phyloP scores from a whole-genome alignment of 495 filamentous ascomycete genomes.

The Cercophora sp. region DNA sequence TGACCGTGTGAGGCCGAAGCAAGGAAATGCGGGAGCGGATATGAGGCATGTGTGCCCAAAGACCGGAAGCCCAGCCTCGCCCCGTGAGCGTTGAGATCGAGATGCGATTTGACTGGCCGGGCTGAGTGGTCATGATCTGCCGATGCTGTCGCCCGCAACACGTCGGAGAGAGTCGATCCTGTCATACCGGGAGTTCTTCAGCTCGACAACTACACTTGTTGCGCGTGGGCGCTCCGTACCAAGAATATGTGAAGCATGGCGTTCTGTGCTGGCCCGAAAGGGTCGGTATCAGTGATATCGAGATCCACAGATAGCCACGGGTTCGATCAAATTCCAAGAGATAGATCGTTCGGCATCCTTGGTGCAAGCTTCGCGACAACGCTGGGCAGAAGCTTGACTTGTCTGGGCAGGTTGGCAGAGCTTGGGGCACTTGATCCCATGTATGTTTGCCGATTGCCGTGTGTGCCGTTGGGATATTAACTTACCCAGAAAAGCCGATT shows the following conservation, averaged over 20 bases:
- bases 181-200: neutral
- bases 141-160: constrained; percentile 15
- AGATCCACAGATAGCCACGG: too few relatives aligned
- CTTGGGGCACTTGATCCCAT: neutral
- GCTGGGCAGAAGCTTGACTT: constrained; percentile 5
- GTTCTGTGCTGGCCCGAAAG: too few relatives aligned
- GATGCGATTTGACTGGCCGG: neutral
- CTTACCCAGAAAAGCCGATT: constrained; percentile 18
- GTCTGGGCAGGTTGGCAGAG: constrained; percentile 18
- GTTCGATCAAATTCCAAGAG: neutral
- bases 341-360: neutral
- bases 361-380: constrained; percentile 2
- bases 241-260: too few relatives aligned
- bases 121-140: constrained; percentile 20
- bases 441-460: constrained; percentile 29
- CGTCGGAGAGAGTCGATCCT: neutral
- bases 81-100: neutral
- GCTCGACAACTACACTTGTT: neutral
- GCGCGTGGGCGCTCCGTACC: neutral
- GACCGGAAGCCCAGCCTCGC: constrained; percentile 3
- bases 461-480: constrained; percentile 25
- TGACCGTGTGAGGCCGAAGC: constrained; percentile 44
- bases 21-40: constrained; percentile 26
- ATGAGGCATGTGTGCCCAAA: constrained; percentile 1
- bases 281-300: too few relatives aligned